These are phyloP conservation scores for Brassica incana DNA, from an alignment of 345 rosid species.

Conservation along the genomic window DNA sequence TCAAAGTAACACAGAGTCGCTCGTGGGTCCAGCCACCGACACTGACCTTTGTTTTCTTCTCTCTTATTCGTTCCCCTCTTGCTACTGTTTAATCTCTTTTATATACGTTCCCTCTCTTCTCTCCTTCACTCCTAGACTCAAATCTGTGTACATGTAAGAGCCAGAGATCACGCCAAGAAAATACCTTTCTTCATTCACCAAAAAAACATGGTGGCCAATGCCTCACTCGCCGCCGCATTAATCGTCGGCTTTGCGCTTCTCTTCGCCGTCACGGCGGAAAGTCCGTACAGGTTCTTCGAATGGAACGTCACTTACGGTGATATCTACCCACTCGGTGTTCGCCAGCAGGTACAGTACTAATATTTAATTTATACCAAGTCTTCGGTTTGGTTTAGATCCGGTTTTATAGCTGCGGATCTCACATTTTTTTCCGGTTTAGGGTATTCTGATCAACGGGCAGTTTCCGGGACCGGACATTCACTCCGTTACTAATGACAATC, in stretches of 20 bases:
- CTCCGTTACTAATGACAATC: constrained; percentile 68
- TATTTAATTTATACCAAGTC: not conserved
- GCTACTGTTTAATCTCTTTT: not conserved
- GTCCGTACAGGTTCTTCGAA: constrained; percentile 68
- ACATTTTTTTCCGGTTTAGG: constrained; percentile 2
- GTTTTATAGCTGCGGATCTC: not conserved
- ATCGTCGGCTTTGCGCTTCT: constrained; percentile 28
- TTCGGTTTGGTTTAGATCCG: not conserved
- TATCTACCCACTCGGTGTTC: constrained; percentile 77
- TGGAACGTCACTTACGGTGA: constrained; percentile 85
- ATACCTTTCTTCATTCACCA: constrained; percentile 29
- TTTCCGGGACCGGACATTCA: constrained; percentile 78
- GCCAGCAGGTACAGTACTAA: constrained; percentile 56
- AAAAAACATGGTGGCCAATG: constrained; percentile 31
- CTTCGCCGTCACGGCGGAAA: constrained; percentile 57
- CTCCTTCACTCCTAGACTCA: constrained; percentile 1
- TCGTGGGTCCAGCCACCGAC: constrained; percentile 60
- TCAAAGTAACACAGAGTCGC: constrained; percentile 32
- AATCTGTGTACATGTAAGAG: not conserved
- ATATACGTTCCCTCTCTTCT: constrained; percentile 31
- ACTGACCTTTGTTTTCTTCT: constrained; percentile 35
- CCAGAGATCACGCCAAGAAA: not conserved
- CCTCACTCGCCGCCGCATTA: constrained; percentile 38
- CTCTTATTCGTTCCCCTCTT: not conserved
- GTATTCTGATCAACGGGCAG: constrained; percentile 34